A percentile compares a stretch with the other conserved stretches of the same genome.
phyloP scores from a whole-genome alignment of 2,329 filamentous ascomycete species.

The Trichoderma atrobrunneum region DNA sequence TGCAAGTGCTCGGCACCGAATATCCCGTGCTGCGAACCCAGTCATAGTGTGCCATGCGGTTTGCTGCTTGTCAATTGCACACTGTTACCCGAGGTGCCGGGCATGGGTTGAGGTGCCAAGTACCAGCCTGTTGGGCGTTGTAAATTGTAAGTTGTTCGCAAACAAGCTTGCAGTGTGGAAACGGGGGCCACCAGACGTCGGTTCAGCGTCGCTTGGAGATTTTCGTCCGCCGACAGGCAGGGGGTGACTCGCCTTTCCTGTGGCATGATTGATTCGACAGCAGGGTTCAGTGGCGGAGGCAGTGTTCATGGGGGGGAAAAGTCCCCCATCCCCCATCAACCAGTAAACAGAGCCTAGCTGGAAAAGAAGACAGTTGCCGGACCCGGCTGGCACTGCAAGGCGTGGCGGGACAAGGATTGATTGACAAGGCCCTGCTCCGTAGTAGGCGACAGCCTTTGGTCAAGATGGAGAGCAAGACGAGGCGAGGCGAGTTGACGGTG shows the following conservation, averaged over 20 bases:
- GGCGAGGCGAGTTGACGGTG: not conserved
- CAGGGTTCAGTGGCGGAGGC: not conserved
- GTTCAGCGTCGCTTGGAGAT: slow-evolving; percentile 9
- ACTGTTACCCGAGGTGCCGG: not conserved
- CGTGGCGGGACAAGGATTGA: not conserved
- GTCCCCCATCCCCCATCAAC: not conserved
- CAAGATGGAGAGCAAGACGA: not conserved
- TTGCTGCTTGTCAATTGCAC: not conserved
- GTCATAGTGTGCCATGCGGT: not conserved
- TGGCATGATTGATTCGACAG: not conserved
- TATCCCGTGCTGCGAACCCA: not conserved
- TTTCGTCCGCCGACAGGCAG: not conserved
- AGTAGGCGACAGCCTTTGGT: not conserved
- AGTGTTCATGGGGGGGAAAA: not conserved
- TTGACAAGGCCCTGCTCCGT: not conserved
- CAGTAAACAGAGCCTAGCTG: not conserved
- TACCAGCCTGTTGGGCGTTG: not conserved
- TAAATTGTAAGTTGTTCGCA: not conserved
- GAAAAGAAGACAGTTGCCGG: not conserved
- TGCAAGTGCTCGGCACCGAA: not conserved
- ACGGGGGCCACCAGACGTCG: not conserved
- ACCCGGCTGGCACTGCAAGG: not conserved
- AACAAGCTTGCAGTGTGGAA: not conserved
- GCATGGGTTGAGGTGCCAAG: not conserved
- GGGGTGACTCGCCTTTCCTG: not conserved